Conservation (phyloP, 2,329 filamentous ascomycete genomes). For the Neurospora sp. region DNA sequence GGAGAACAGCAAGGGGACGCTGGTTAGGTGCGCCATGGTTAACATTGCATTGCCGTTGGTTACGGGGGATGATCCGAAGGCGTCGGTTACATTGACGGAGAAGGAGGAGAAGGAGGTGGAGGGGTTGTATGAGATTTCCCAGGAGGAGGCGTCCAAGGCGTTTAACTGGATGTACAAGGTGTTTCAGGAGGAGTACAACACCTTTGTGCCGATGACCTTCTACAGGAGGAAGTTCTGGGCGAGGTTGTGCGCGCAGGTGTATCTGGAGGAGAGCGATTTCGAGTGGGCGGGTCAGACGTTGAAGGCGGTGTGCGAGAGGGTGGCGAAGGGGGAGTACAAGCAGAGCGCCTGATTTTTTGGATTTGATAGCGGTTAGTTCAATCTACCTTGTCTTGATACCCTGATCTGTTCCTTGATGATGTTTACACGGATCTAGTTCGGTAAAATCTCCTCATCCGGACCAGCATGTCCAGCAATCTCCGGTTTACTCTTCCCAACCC, state of each 20-base stretch:
- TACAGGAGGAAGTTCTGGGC: slow-evolving; percentile 58
- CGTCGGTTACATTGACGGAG: slow-evolving; percentile 20
- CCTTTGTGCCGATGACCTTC: slow-evolving; percentile 57
- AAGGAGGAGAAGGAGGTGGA: slow-evolving; percentile 20
- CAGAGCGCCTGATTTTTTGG: background rate
- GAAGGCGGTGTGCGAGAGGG: slow-evolving; percentile 35
- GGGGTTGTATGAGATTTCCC: slow-evolving; percentile 19
- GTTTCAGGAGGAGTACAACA: slow-evolving; percentile 53
- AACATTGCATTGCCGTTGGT: slow-evolving; percentile 65
- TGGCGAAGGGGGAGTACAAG: slow-evolving; percentile 21
- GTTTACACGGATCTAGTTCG: background rate
- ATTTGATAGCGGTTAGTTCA: background rate
- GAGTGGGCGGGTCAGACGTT: slow-evolving; percentile 55
- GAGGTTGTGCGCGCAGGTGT: slow-evolving; percentile 72
- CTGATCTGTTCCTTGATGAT: background rate
- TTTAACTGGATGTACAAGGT: slow-evolving; percentile 48
- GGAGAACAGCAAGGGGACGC: slow-evolving; percentile 51
- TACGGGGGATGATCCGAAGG: slow-evolving; percentile 4
- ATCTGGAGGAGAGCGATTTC: slow-evolving; percentile 73
- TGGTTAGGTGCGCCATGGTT: slow-evolving; percentile 59
- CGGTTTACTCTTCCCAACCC: background rate
- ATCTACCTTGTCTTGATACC: background rate
- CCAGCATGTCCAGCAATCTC: background rate
- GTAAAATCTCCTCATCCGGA: background rate
- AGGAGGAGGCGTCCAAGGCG: slow-evolving; percentile 26